Conservation (phyloP, 2,329 filamentous ascomycete species). For the Colletotrichum liriopes region DNA sequence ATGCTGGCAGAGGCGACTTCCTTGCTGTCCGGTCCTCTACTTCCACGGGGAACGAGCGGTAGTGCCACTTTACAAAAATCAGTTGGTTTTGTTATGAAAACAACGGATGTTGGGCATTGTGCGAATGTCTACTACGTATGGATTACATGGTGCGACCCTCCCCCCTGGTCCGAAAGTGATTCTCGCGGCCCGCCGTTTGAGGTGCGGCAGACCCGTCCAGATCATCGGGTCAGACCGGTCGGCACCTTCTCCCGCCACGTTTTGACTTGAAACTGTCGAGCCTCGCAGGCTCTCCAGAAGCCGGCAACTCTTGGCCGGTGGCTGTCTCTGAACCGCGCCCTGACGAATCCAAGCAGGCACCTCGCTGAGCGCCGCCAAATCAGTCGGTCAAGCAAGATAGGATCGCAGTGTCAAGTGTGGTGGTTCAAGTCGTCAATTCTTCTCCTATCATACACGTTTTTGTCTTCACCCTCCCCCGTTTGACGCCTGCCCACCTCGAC, state of each 20-base stretch:
- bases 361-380: too few relatives aligned
- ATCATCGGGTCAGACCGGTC: neutral
- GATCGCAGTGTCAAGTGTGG: neutral
- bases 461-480: neutral
- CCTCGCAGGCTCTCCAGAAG: neutral
- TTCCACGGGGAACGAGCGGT: neutral
- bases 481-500: neutral
- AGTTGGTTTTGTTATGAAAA: neutral
- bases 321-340: neutral
- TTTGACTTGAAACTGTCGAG: neutral
- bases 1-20: neutral
- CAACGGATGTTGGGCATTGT: neutral
- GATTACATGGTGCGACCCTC: neutral
- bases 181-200: conserved; percentile 9
- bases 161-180: neutral
- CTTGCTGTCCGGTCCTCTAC: neutral
- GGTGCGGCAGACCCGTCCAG: conserved; percentile 3
- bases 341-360: neutral
- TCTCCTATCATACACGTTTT: conserved; percentile 17
- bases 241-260: neutral
- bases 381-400: neutral
- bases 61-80: neutral
- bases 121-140: neutral
- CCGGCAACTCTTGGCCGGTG: neutral
- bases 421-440: conserved; percentile 35